Evolutionary conservation across 2,329 filamentous ascomycete genomes (phyloP).

Genomic region (Falciphora oryzae): DNA sequence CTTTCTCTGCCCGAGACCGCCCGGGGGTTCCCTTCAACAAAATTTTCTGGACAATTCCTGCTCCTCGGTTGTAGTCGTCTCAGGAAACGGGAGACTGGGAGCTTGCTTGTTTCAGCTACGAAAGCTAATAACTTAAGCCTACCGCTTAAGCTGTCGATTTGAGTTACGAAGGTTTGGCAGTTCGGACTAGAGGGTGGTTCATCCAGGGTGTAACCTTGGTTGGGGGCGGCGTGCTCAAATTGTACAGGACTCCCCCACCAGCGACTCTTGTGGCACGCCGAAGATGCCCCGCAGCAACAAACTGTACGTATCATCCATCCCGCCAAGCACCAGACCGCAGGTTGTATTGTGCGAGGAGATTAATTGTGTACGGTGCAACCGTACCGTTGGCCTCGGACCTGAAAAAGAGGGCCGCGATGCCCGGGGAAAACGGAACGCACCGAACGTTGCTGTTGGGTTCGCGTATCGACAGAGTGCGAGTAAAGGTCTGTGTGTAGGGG

Average conservation of each 20-base stretch:
- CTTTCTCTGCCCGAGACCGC: background rate
- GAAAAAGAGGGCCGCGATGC: no score
- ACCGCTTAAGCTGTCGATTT: background rate
- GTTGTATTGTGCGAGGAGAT: background rate
- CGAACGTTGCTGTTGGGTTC: background rate
- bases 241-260: background rate
- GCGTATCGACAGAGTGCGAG: background rate
- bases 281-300: no score
- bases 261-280: no score
- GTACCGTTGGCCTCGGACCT: background rate
- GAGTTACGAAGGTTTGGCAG: background rate
- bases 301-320: background rate
- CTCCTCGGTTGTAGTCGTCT: background rate
- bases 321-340: background rate
- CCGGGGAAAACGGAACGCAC: no score
- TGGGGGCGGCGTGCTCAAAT: background rate
- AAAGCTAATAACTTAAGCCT: background rate
- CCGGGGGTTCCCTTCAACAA: background rate
- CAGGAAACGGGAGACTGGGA: background rate
- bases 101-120: background rate
- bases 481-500: no score
- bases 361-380: background rate
- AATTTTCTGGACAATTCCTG: background rate
- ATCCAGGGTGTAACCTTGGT: background rate
- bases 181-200: background rate